Base-by-base conservation (phyloP, 768 basidiomycete species). In the Phylloporus sp. region DNA sequence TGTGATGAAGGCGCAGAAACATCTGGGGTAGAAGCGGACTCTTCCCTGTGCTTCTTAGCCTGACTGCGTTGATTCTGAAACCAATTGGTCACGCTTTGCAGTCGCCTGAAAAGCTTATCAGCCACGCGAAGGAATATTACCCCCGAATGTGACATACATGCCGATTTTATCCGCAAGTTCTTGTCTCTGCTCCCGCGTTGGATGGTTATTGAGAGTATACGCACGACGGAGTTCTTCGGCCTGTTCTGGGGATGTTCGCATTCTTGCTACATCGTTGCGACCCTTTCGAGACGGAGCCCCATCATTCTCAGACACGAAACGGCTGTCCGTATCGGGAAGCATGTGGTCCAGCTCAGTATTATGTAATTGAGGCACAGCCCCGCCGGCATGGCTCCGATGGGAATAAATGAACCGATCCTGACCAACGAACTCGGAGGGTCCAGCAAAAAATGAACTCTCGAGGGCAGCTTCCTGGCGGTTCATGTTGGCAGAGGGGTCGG, bases 1-100 rank as follows among this genome's bases (percentile, higher is more conserved):
- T 41, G 55, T 11, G 27, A 11, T 4, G 38, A 34, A 36, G 22
- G 51, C 18, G 39, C 36, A 36, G 59, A 36, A 3, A 49, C 31
- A 33, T 54, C 59, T 0, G 64, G 46, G 35, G 60, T 58, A 33
- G 67, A 61, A 39, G 55, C 50, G 6, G 50, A 55, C 40, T 83
- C 81, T 51, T 85, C 82, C 54, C 73, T 78, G 56, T 75, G 77
- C 69, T 84, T 85, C 71, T 83, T 84, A 26, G 84, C 79, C 53
- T 82, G 75, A 63, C 80, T 86, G 57, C 85, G 84, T 60, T 90
- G 86, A 58, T 88, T 87, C 72, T 89, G 86, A 64, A 90, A 90
- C 88, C 87, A 89, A 61, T 90, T 88, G 2, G 82, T 87, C 47
- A 90, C 81, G 46, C 80, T 85, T 66, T 86, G 81, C 67, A 84